Conservation (phyloP, 2,329 filamentous ascomycete species). For the Aureobasidium musti region DNA sequence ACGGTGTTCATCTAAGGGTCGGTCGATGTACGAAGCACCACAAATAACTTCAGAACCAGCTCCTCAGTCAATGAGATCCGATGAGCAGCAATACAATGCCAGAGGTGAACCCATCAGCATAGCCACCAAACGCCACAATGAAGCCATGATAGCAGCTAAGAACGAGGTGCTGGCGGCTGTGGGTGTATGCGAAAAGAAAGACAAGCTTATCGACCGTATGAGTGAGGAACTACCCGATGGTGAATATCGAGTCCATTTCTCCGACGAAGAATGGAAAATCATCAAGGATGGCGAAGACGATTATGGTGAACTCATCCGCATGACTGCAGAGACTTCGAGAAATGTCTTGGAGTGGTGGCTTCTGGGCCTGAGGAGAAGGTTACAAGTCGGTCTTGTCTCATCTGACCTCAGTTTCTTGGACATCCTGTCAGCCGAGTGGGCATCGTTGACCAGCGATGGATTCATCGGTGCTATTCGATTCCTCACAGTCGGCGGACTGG, state of each 20-base stretch:
- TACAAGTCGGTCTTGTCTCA: conserved; percentile 29
- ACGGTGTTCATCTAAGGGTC: conserved; percentile 40
- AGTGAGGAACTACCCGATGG: not conserved
- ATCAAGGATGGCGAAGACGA: conserved; percentile 30
- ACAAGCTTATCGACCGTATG: conserved; percentile 22
- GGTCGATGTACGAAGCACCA: conserved; percentile 44
- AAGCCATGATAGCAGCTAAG: conserved; percentile 48
- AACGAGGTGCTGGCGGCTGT: conserved; percentile 53
- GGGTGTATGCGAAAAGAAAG: conserved; percentile 49
- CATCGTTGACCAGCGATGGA: not conserved
- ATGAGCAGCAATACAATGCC: conserved; percentile 48
- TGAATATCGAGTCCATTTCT: not conserved
- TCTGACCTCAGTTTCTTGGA: not conserved
- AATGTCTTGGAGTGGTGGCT: conserved; percentile 30
- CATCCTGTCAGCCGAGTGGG: conserved; percentile 16
- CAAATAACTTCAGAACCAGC: not conserved
- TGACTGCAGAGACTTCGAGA: conserved; percentile 22
- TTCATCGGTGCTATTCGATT: not conserved
- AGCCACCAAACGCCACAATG: conserved; percentile 44
- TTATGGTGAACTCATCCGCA: conserved; percentile 27
- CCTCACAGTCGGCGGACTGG: conserved; percentile 11
- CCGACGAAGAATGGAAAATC: conserved; percentile 19
- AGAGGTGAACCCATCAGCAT: conserved; percentile 50
- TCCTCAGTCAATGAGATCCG: conserved; percentile 18
- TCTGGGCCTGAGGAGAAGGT: conserved; percentile 23